Evolutionary conservation across 768 basidiomycete species (phyloP), one percentile per base, ranked within the genome.

Genomic region (Lentinula raphanica): DNA sequence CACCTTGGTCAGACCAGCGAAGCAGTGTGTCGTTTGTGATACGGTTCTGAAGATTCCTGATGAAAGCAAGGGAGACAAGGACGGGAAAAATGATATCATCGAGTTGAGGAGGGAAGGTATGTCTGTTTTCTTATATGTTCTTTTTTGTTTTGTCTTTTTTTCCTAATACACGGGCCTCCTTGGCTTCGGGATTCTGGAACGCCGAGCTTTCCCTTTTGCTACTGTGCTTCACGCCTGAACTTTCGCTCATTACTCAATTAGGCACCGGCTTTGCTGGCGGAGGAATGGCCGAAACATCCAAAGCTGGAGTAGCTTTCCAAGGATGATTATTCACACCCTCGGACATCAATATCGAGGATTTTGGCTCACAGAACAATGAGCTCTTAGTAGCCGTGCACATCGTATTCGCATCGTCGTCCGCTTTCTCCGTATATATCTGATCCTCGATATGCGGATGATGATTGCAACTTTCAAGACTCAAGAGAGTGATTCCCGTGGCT

Each of bases 211-310:
- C 13, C 5, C 8, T 35, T n/a, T n/a, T n/a, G n/a, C n/a, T n/a
- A n/a, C n/a, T n/a, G n/a, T n/a, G n/a, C n/a, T n/a, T n/a, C n/a
- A 35, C 32, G 32, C 35, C 44, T 40, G 38, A n/a, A 36, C 45
- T 15, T 56, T 38, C 13, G 8, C 40, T 3, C 27, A 25, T 21
- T 27, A 19, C 11, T 49, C 17, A 13, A 35, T 8, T 56, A 93
- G 91, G 92, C 25, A 98, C 95, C 9, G 94, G 95, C 0, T 98
- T 91, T 67, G 94, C 95, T 7, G 90, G 91, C 54, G 94, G 95
- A n/a, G 95, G 95, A 5, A 71, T 93, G 63, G 92, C 94, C n/a
- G 92, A 96, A 72, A 88, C 90, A 0, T 86, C 83, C 36, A 88
- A 83, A 68, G 77, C 76, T 28, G 93, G 92, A 1, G 73, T 92